phyloP scores from a whole-genome alignment of 768 basidiomycete genomes.

The Tylopilus plumbeoviolaceoides region DNA sequence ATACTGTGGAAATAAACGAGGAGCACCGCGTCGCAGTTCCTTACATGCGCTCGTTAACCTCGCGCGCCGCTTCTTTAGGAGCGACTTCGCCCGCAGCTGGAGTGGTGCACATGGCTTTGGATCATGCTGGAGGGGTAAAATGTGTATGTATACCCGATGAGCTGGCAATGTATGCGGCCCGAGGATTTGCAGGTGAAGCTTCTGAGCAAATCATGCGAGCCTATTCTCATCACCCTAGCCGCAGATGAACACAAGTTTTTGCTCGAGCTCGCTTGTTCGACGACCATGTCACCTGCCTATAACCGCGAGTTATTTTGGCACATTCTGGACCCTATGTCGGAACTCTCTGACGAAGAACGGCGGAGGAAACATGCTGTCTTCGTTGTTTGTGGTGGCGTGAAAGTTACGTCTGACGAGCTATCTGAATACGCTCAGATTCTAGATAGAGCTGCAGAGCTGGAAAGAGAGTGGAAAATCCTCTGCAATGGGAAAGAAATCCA shows the following conservation, averaged over 20 bases:
- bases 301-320: constrained; percentile 50
- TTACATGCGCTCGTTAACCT: constrained; percentile 53
- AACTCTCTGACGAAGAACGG: constrained; percentile 22
- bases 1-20: constrained; percentile 41
- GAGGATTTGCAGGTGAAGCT: constrained; percentile 53
- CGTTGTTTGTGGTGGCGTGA: constrained; percentile 48
- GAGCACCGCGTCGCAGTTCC: constrained; percentile 50
- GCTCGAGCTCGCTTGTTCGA: constrained; percentile 71
- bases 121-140: constrained; percentile 51
- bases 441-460: constrained; percentile 31
- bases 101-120: constrained; percentile 62
- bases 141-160: constrained; percentile 66
- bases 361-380: constrained; percentile 20
- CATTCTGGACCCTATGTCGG: constrained; percentile 21
- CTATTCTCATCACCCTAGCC: background rate
- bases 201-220: background rate
- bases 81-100: constrained; percentile 61
- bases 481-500: constrained; percentile 27
- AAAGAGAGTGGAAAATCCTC: constrained; percentile 25
- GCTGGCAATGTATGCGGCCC: constrained; percentile 58
- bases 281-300: constrained; percentile 66
- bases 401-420: constrained; percentile 54
- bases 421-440: constrained; percentile 43
- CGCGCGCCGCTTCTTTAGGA: constrained; percentile 67
- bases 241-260: constrained; percentile 73